Evolutionary conservation across 2,329 filamentous ascomycete species (phyloP).

Genomic region (Paracamarosporium sp.): DNA sequence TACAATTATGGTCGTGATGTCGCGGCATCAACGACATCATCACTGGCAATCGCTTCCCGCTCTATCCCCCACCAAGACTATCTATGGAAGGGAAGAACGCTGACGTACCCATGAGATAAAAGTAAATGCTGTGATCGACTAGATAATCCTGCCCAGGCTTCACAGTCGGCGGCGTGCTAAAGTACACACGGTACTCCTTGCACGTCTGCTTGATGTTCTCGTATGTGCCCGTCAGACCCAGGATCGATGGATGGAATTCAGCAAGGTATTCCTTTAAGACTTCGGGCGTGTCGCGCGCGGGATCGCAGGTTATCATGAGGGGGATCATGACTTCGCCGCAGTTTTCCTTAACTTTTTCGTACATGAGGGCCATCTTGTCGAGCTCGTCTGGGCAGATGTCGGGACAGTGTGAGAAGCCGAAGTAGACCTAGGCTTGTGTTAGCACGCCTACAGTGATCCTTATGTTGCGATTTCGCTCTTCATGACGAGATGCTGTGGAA

Average conservation of each 20-base stretch:
- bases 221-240: conserved; percentile 92
- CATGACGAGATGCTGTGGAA: neutral
- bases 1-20: neutral
- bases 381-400: conserved; percentile 99
- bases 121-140: conserved; percentile 99
- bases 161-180: conserved; percentile 87
- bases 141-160: conserved; percentile 95
- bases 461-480: no score
- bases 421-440: conserved; percentile 74
- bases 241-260: conserved; percentile 87
- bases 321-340: conserved; percentile 68
- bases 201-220: conserved; percentile 93
- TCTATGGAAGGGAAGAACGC: neutral
- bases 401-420: conserved; percentile 97
- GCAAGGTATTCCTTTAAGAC: conserved; percentile 84
- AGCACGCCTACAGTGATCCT: conserved; percentile 9
- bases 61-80: neutral
- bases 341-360: conserved; percentile 68
- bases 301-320: conserved; percentile 95
- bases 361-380: conserved; percentile 98
- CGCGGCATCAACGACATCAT: neutral
- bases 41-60: neutral
- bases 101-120: conserved; percentile 86
- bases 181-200: conserved; percentile 97
- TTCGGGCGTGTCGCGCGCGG: conserved; percentile 84